These are phyloP conservation scores for Yamadazyma triangularis DNA, from an alignment of 1,139 yeast species.

Conservation along the genomic window DNA sequence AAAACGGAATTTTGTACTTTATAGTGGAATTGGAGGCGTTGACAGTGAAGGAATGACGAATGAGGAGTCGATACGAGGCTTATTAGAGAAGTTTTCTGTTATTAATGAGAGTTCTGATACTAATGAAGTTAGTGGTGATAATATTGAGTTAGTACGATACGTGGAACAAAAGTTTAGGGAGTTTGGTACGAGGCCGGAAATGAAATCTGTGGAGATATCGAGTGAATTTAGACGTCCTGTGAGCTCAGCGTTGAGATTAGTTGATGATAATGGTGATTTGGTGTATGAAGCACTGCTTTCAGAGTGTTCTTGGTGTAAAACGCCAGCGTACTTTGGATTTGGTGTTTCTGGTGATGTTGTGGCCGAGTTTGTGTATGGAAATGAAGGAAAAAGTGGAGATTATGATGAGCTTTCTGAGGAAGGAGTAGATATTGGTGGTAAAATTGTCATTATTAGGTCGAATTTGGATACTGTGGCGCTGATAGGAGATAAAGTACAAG, in stretches of 20 bases:
- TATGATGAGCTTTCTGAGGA: conserved; percentile 18
- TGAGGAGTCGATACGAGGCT: conserved; percentile 23
- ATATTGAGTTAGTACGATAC: conserved; percentile 20
- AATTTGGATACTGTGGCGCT: conserved; percentile 9
- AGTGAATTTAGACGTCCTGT: conserved; percentile 22
- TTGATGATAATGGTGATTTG: conserved; percentile 17
- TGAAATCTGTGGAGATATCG: conserved; percentile 15
- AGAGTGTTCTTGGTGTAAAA: conserved; percentile 19
- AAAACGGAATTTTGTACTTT: conserved; percentile 36
- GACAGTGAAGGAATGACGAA: conserved; percentile 8
- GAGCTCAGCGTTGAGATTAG: conserved; percentile 19
- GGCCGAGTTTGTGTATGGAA: conserved; percentile 26
- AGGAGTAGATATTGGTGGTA: conserved; percentile 18
- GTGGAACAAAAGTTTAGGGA: conserved; percentile 23
- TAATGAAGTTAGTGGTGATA: conserved; percentile 25
- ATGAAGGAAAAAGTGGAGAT: conserved; percentile 28
- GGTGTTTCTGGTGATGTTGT: conserved; percentile 25
- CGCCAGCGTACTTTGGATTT: conserved; percentile 36
- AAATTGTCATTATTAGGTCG: conserved; percentile 29
- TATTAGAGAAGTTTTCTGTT: conserved; percentile 21
- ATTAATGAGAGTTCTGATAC: conserved; percentile 14
- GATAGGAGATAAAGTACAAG: conserved; percentile 22
- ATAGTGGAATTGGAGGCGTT: conserved; percentile 21
- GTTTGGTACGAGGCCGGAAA: conserved; percentile 24
- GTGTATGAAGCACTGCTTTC: neutral